A percentile compares a stretch with the other conserved stretches of the same genome.
phyloP scores from a whole-genome alignment of 495 filamentous ascomycete genomes.

The Penicillium bialowiezense region DNA sequence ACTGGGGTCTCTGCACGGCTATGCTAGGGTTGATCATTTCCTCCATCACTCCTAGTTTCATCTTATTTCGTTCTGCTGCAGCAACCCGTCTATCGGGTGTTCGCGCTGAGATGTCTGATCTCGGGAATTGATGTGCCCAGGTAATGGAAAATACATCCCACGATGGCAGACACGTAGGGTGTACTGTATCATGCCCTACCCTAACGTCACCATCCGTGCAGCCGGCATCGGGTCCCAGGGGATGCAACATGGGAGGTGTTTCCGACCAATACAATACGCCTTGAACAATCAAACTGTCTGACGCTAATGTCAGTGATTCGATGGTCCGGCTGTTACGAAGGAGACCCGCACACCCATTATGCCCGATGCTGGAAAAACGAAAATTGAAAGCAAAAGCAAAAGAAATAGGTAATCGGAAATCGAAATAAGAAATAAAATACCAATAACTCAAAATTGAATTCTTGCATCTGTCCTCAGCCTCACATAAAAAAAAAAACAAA shows the following conservation, averaged over 20 bases:
- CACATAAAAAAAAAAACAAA: neutral
- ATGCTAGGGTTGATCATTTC: constrained; percentile 36
- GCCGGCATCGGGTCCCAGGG: constrained; percentile 22
- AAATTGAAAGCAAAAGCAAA: too few species aligned
- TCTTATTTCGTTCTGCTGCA: constrained; percentile 44
- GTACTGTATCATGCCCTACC: constrained; percentile 10
- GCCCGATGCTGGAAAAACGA: constrained; percentile 9
- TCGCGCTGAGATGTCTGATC: constrained; percentile 40
- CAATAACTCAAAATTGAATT: neutral
- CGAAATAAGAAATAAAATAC: constrained; percentile 6
- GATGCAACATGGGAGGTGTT: constrained; percentile 33
- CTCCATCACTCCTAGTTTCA: constrained; percentile 37
- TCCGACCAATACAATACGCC: constrained; percentile 31
- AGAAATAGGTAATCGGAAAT: constrained; percentile 10
- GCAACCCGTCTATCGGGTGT: constrained; percentile 38
- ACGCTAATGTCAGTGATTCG: constrained; percentile 21
- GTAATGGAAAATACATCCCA: constrained; percentile 29
- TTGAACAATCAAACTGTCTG: constrained; percentile 29
- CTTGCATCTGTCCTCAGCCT: too few species aligned
- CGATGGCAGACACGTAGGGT: constrained; percentile 4
- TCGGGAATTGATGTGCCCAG: constrained; percentile 22
- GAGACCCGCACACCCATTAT: constrained; percentile 7
- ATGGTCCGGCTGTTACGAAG: constrained; percentile 30
- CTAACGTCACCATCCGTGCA: constrained; percentile 27
- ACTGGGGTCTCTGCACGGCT: constrained; percentile 38